phyloP scores from a whole-genome alignment of 2,329 filamentous ascomycete species.

The Trichothecium roseum region DNA sequence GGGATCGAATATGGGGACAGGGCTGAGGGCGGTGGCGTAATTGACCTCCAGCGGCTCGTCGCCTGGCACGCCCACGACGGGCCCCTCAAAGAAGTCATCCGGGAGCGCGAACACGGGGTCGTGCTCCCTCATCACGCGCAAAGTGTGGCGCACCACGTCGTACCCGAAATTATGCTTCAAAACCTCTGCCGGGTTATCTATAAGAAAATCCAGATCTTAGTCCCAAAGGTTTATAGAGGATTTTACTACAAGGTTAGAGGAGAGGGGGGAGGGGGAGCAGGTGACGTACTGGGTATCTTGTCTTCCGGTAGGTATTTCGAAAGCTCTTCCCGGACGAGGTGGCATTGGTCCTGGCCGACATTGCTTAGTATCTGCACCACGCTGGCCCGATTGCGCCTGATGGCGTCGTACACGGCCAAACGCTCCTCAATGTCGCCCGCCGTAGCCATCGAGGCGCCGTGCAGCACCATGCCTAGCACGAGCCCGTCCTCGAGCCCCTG shows the following conservation, averaged over 20 bases:
- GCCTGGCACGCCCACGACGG: conserved; percentile 7
- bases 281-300: conserved; percentile 16
- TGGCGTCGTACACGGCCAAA: conserved; percentile 13
- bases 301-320: conserved; percentile 15
- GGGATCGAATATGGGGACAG: too few species aligned
- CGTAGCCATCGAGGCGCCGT: conserved; percentile 9
- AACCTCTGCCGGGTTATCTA: conserved; percentile 5
- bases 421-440: conserved; percentile 13
- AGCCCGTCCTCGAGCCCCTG: conserved; percentile 25
- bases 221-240: too few species aligned
- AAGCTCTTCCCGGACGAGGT: conserved; percentile 17
- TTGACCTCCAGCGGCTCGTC: too few species aligned
- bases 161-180: conserved; percentile 10
- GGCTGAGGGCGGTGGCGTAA: too few species aligned
- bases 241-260: neutral
- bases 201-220: neutral
- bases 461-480: conserved; percentile 15
- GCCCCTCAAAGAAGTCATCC: conserved; percentile 10
- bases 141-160: conserved; percentile 9
- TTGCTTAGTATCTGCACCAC: conserved; percentile 28
- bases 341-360: conserved; percentile 19
- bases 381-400: conserved; percentile 17
- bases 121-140: conserved; percentile 9
- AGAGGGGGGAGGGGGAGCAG: neutral
- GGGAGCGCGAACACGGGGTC: conserved; percentile 10